These are phyloP conservation scores for Solanum ossicruentum DNA, from an alignment of 257 asterid genomes.

Conservation along the genomic window DNA sequence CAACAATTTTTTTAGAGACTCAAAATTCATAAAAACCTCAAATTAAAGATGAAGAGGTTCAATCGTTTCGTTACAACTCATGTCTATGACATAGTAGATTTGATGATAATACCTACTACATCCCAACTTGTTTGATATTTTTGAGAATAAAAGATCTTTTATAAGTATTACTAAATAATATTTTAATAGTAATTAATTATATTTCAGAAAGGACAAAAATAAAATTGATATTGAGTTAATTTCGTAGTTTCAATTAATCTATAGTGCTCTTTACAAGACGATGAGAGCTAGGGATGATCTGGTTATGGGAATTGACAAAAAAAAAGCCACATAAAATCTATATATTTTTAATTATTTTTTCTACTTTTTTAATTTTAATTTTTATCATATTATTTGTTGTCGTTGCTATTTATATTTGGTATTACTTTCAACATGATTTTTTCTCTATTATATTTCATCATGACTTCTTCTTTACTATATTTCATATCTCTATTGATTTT, in stretches of 20 bases:
- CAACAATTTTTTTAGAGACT: not conserved
- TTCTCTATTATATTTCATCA: too few species aligned
- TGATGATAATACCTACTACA: not conserved
- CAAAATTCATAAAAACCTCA: not conserved
- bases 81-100: not conserved
- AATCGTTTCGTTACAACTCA: not conserved
- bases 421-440: too few species aligned
- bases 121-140: not conserved
- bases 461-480: too few species aligned
- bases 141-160: not conserved
- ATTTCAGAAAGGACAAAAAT: not conserved
- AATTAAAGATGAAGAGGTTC: not conserved
- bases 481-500: too few species aligned
- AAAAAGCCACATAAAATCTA: not conserved
- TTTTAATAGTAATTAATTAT: not conserved
- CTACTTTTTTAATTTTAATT: too few species aligned
- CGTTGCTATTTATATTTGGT: too few species aligned
- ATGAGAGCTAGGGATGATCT: not conserved
- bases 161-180: not conserved
- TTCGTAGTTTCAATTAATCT: not conserved
- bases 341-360: too few species aligned
- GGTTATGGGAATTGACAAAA: too few species aligned
- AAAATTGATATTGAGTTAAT: not conserved
- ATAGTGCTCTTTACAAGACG: not conserved
- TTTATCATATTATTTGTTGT: too few species aligned